Conservation (phyloP, 2,329 filamentous ascomycete genomes). For the Purpureocillium lavendulum region DNA sequence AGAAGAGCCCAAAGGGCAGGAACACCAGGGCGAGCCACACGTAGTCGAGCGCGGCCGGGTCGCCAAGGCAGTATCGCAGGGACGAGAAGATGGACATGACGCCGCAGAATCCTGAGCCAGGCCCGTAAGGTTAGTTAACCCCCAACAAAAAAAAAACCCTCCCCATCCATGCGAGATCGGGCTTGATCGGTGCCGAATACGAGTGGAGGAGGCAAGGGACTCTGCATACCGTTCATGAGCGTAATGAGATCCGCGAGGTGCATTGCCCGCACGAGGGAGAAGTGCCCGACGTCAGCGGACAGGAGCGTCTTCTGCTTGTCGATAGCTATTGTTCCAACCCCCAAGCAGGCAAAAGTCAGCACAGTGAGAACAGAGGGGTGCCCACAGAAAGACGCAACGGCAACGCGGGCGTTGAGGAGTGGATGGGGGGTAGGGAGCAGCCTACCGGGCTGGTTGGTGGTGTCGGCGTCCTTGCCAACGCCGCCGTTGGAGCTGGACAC, state of each 20-base stretch:
- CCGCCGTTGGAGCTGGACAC: conserved; percentile 16
- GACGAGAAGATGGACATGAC: conserved; percentile 95
- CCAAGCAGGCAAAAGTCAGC: too few species aligned
- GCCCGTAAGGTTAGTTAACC: too few species aligned
- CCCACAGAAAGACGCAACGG: too few species aligned
- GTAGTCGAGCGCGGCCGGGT: conserved; percentile 55
- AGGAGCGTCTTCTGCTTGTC: conserved; percentile 74
- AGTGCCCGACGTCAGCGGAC: conserved; percentile 63
- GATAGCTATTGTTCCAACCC: conserved; percentile 27
- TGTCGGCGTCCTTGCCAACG: conserved; percentile 17
- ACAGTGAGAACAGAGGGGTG: too few species aligned
- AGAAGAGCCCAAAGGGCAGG: conserved; percentile 90
- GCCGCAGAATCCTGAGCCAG: conserved; percentile 60
- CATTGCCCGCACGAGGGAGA: conserved; percentile 59
- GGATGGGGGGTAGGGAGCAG: background rate
- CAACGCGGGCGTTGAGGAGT: too few species aligned
- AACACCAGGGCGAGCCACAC: conserved; percentile 78
- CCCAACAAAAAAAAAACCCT: too few species aligned
- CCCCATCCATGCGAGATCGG: too few species aligned
- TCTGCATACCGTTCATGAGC: conserved; percentile 59
- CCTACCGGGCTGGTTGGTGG: conserved; percentile 24
- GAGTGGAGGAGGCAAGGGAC: background rate
- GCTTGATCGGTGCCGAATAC: conserved; percentile 4
- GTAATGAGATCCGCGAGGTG: conserved; percentile 81
- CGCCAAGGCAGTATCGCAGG: conserved; percentile 81